Evolutionary conservation across 2,329 filamentous ascomycete genomes (phyloP).

Genomic region (Phaeophleospora eucalypticola): DNA sequence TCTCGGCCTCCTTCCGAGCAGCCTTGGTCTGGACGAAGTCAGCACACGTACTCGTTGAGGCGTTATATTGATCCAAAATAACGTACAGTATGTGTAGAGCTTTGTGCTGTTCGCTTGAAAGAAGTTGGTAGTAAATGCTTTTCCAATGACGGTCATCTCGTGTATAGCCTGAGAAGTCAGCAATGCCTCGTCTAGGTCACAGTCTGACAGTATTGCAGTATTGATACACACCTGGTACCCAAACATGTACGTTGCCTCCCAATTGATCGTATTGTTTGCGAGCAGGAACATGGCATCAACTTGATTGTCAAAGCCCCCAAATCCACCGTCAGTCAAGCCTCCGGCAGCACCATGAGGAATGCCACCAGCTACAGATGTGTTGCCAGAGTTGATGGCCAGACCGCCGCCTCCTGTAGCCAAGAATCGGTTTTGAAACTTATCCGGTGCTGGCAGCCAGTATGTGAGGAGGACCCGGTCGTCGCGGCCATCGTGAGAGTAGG

Average conservation of each 20-base stretch:
- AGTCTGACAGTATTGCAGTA: too few relatives aligned
- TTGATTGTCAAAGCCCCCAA: slow-evolving; percentile 36
- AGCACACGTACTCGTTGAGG: too few relatives aligned
- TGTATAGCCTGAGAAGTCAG: too few relatives aligned
- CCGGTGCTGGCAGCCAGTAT: slow-evolving; percentile 43
- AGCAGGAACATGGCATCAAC: slow-evolving; percentile 33
- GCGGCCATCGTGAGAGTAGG: slow-evolving; percentile 44
- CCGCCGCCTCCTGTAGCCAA: slow-evolving; percentile 47
- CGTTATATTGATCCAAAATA: too few relatives aligned
- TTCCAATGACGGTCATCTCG: slow-evolving; percentile 50
- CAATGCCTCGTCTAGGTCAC: too few relatives aligned
- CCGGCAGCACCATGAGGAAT: slow-evolving; percentile 45
- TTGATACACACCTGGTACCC: too few relatives aligned
- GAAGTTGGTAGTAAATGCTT: slow-evolving; percentile 41
- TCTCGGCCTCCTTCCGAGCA: slow-evolving; percentile 53
- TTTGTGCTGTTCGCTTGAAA: slow-evolving; percentile 31
- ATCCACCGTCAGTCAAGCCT: slow-evolving; percentile 50
- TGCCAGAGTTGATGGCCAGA: slow-evolving; percentile 41
- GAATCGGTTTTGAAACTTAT: slow-evolving; percentile 45
- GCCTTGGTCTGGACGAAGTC: slow-evolving; percentile 38
- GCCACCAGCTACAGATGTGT: slow-evolving; percentile 36
- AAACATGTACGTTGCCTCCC: slow-evolving; percentile 49
- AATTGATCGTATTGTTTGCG: slow-evolving; percentile 50
- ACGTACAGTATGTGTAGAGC: slow-evolving; percentile 49
- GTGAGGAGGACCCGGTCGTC: slow-evolving; percentile 33